Evolutionary conservation across 2,329 filamentous ascomycete species (phyloP).

Genomic region (Neofusicoccum parvum): DNA sequence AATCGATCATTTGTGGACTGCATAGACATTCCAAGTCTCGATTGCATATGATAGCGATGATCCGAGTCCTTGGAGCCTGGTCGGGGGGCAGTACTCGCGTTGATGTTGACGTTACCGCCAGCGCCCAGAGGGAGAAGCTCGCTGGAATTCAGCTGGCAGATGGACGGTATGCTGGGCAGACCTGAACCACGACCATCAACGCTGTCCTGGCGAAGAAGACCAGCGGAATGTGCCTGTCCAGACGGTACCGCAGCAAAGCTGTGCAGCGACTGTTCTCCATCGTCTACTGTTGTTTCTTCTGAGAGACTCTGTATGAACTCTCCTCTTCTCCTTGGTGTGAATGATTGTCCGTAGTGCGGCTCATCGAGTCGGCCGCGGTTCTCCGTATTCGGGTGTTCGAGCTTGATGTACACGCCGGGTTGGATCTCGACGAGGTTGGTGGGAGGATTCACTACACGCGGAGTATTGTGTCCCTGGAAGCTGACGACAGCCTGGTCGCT

Average conservation of each 20-base stretch:
- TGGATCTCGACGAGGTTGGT: not conserved
- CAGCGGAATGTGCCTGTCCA: not conserved
- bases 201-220: not conserved
- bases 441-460: not conserved
- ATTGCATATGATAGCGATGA: not conserved
- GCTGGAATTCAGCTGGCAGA: constrained; percentile 39
- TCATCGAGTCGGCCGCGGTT: not conserved
- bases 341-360: not conserved
- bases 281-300: not conserved
- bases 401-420: constrained; percentile 19
- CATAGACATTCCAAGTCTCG: not conserved
- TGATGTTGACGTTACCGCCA: not conserved
- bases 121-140: constrained; percentile 31
- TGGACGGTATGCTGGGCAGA: constrained; percentile 39
- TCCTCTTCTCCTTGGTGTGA: constrained; percentile 5
- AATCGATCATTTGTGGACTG: not conserved
- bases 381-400: not conserved
- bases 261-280: not conserved
- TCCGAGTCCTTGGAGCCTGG: not conserved
- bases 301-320: not conserved
- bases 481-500: not conserved
- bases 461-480: not conserved
- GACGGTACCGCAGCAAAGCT: no score
- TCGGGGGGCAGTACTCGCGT: not conserved
- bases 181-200: constrained; percentile 28